Evolutionary conservation across 2,329 filamentous ascomycete genomes (phyloP).

Genomic region (Cladosporium phlei): DNA sequence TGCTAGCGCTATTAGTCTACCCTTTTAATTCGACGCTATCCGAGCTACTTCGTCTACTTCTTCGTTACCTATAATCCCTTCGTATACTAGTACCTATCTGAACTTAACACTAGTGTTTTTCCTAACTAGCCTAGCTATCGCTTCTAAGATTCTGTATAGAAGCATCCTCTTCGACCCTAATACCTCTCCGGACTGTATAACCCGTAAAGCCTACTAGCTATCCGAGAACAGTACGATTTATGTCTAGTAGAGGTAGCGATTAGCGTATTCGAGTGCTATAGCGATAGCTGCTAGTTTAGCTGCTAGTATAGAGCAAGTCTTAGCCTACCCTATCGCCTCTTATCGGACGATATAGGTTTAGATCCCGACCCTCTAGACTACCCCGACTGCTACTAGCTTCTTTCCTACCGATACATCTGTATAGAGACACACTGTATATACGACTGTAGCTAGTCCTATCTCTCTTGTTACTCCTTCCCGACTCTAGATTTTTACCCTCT

Average conservation of each 20-base stretch:
- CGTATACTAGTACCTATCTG: neutral
- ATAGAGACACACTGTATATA: too few relatives aligned
- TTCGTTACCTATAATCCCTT: neutral
- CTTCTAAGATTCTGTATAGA: neutral
- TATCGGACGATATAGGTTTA: neutral
- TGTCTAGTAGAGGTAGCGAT: neutral
- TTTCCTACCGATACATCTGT: too few relatives aligned
- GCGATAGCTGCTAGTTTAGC: neutral
- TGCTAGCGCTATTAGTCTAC: neutral
- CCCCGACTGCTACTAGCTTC: too few relatives aligned
- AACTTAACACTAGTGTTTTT: neutral
- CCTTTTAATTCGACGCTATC: neutral
- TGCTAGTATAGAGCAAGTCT: neutral
- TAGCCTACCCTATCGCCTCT: neutral
- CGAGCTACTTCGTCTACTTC: slow-evolving; percentile 1
- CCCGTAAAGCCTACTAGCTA: neutral
- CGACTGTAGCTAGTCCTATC: too few relatives aligned
- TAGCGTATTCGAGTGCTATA: neutral
- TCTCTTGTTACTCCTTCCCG: too few relatives aligned
- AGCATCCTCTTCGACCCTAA: neutral
- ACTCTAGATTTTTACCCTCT: too few relatives aligned
- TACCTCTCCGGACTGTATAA: neutral
- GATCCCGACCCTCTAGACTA: neutral
- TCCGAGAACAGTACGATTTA: neutral
- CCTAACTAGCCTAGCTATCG: neutral